Conservation (phyloP, 1,284 basidiomycete species). For the Testicularia cyperi region DNA sequence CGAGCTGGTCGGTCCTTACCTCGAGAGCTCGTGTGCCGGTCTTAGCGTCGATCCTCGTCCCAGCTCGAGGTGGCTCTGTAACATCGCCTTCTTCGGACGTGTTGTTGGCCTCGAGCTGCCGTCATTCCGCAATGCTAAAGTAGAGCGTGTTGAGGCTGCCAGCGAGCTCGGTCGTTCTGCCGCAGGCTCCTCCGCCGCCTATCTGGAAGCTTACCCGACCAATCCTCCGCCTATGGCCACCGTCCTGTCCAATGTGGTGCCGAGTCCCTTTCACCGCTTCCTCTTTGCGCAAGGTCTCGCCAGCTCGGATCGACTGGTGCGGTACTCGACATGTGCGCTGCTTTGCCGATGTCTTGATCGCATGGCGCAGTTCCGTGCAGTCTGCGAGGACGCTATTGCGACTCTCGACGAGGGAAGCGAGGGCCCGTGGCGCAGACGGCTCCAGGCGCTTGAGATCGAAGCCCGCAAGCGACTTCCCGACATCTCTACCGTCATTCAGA, state of each 20-base stretch:
- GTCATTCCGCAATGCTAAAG: slow-evolving; percentile 60
- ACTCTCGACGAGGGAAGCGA: slow-evolving; percentile 72
- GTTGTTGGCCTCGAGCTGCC: slow-evolving; percentile 78
- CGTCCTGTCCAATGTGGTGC: slow-evolving; percentile 63
- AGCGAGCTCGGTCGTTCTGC: too few species aligned
- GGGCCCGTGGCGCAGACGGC: slow-evolving; percentile 24
- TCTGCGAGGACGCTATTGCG: slow-evolving; percentile 39
- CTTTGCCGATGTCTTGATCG: slow-evolving; percentile 61
- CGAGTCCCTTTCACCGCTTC: slow-evolving; percentile 34
- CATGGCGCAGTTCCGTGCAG: slow-evolving; percentile 18
- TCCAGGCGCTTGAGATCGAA: slow-evolving; percentile 33
- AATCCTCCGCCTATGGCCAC: slow-evolving; percentile 71
- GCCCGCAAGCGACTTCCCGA: slow-evolving; percentile 42
- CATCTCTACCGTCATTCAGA: slow-evolving; percentile 59
- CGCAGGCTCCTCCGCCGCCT: slow-evolving; percentile 53
- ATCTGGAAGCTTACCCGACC: slow-evolving; percentile 64
- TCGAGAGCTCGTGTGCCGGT: slow-evolving; percentile 63
- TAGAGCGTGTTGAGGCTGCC: slow-evolving; percentile 63
- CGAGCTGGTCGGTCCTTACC: slow-evolving; percentile 76
- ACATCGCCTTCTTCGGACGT: slow-evolving; percentile 76
- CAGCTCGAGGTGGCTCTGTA: slow-evolving; percentile 84
- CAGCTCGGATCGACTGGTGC: slow-evolving; percentile 68
- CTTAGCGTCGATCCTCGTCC: slow-evolving; percentile 81
- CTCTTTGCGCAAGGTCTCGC: slow-evolving; percentile 73
- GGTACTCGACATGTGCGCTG: slow-evolving; percentile 76